phyloP scores from a whole-genome alignment of 2,329 filamentous ascomycete species.

The Reticulascus tulasneorum region DNA sequence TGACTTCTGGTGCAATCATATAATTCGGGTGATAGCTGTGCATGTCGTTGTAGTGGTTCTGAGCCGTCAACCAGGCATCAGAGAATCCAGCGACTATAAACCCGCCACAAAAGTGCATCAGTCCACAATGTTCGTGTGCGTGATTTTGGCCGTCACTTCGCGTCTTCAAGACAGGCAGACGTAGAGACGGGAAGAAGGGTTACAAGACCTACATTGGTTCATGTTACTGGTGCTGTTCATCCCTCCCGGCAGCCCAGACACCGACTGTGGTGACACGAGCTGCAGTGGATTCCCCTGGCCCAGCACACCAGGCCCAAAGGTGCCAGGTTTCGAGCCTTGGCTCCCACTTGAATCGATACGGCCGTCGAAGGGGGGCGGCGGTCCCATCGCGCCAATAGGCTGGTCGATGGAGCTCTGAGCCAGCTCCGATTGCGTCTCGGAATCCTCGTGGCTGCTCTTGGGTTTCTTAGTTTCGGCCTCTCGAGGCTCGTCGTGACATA shows the following conservation, averaged over 20 bases:
- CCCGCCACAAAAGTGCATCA: no score
- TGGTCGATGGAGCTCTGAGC: slow-evolving; percentile 54
- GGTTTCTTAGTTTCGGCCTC: slow-evolving; percentile 76
- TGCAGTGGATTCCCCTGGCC: slow-evolving; percentile 54
- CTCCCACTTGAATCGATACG: neutral
- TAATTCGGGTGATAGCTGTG: slow-evolving; percentile 90
- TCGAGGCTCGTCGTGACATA: slow-evolving; percentile 96
- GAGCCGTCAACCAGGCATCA: slow-evolving; percentile 75
- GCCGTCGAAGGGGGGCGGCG: slow-evolving; percentile 41
- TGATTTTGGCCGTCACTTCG: no score
- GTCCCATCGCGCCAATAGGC: slow-evolving; percentile 50
- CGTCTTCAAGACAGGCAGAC: no score
- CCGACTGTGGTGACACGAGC: slow-evolving; percentile 67
- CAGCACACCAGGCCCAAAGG: slow-evolving; percentile 26
- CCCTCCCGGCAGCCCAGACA: slow-evolving; percentile 54
- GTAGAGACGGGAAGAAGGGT: slow-evolving; percentile 13
- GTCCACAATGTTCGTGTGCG: no score
- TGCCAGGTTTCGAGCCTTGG: slow-evolving; percentile 4
- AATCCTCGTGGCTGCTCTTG: slow-evolving; percentile 66
- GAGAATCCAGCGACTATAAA: slow-evolving; percentile 69
- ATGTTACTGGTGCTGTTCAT: slow-evolving; percentile 50
- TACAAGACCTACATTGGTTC: slow-evolving; percentile 69
- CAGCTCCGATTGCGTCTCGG: slow-evolving; percentile 46
- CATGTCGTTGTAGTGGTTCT: slow-evolving; percentile 90
- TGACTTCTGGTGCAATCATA: slow-evolving; percentile 89